Evolutionary conservation across 108 stramenopile genomes (phyloP), one percentile per base, ranked within the genome.

Genomic region (Cyclostephanos tholiformis): DNA sequence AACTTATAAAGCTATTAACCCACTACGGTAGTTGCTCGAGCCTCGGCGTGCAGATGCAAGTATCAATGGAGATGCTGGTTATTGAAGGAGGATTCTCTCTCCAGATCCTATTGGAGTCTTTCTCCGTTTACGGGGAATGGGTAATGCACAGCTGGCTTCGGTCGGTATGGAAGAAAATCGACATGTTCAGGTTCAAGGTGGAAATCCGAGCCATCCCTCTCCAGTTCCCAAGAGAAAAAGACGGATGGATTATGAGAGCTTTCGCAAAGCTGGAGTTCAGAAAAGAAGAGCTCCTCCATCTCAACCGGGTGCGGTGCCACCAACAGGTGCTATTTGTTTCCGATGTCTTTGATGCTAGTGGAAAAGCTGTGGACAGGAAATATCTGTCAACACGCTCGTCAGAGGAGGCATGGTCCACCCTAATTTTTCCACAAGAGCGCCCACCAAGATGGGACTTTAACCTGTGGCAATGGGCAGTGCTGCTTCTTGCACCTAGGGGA

Each of bases 61-160:
- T 14, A 1, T 71, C 70, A 2, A 23, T 71, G 44, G 39, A 50
- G 3, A 41, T 48, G 14, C 32, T 70, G 2, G 22, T 70, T 0
- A 7, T 41, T 3, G 69, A 70, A 30, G 6, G 57, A 8, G 70
- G 70, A 0, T 6, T 43, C n/a, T 35, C 48, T 0, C 20, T 30
- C 16, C 58, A 58, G n/a, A 56, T 43, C 17, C 36, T 69, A 0
- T 39, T 2, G 6, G 35, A 23, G 2, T 19, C 68, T 1, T 69
- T 32, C 23, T 14, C 23, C 7, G 6, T 17, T 1, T 69, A 56
- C 16, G 26, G 26, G 0, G 6, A 20, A 8, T 10, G 52, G 53
- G 53, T 58, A 3, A 69, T 55, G 19, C 10, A 68, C 55, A 23
- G 55, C 55, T 56, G 55, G 55, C 55, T 56, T 12, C 20, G 25